Evolutionary conservation across 2,329 filamentous ascomycete species (phyloP).

Genomic region (Madurella fahalii): DNA sequence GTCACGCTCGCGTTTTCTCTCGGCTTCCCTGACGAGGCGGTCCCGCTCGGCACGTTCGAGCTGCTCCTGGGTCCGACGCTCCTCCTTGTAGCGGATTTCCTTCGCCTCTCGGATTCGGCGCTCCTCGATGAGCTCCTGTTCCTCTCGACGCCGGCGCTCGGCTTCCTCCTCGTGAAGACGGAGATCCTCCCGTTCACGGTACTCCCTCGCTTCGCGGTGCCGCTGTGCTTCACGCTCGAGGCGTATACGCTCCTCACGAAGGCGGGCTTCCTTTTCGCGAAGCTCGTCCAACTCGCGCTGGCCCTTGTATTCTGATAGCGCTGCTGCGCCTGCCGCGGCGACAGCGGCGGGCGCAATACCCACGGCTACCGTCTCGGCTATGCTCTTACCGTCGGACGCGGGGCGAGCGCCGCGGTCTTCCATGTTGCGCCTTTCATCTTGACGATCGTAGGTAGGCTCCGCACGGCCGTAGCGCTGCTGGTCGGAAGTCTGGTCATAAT

Average conservation of each 20-base stretch:
- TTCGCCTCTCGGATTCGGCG: conserved; percentile 24
- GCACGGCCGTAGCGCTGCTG: background rate
- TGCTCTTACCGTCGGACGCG: conserved; percentile 36
- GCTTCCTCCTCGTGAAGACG: conserved; percentile 21
- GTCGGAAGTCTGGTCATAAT: conserved; percentile 1
- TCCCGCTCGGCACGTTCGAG: conserved; percentile 15
- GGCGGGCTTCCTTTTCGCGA: conserved; percentile 11
- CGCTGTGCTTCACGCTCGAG: conserved; percentile 25
- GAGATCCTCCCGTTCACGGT: conserved; percentile 23
- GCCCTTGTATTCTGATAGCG: conserved; percentile 31
- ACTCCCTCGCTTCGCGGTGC: conserved; percentile 23
- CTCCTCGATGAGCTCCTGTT: conserved; percentile 27
- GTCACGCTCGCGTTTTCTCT: conserved; percentile 31
- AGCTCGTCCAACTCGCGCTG: conserved; percentile 25
- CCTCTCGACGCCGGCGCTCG: conserved; percentile 24
- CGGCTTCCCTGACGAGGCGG: conserved; percentile 12
- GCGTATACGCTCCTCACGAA: conserved; percentile 16
- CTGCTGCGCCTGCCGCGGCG: conserved; percentile 27
- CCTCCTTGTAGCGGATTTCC: conserved; percentile 24
- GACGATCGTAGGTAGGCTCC: background rate
- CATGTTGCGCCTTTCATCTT: conserved; percentile 32
- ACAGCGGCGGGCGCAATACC: conserved; percentile 47
- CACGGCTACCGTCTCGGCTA: conserved; percentile 44
- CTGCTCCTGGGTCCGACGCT: conserved; percentile 23
- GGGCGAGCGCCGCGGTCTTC: conserved; percentile 28